phyloP scores from a whole-genome alignment of 2,329 filamentous ascomycete species.

The Whalleya microplaca region DNA sequence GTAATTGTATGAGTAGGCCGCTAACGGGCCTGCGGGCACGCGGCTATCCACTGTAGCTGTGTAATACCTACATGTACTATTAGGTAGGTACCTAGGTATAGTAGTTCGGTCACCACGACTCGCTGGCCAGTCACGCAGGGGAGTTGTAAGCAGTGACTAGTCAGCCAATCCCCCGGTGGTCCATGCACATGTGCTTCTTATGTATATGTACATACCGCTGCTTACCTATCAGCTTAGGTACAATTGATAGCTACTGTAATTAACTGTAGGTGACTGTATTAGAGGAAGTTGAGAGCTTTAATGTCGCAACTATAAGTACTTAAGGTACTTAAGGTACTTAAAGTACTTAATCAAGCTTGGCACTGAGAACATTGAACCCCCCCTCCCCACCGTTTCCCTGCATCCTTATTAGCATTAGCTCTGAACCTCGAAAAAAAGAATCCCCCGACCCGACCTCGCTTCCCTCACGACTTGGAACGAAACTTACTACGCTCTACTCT shows the following conservation, averaged over 20 bases:
- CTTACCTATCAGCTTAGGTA: too few species aligned
- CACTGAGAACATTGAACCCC: neutral
- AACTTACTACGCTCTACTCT: conserved; percentile 1
- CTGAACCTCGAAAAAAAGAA: conserved; percentile 20
- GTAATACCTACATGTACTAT: conserved; percentile 7
- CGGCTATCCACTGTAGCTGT: conserved; percentile 13
- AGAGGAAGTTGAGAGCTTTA: neutral
- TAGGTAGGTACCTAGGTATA: conserved; percentile 9
- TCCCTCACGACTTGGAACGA: neutral
- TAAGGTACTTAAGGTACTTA: too few species aligned
- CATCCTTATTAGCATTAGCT: neutral
- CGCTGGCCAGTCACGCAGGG: too few species aligned
- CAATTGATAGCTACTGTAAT: too few species aligned
- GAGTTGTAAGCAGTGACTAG: too few species aligned
- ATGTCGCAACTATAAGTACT: neutral
- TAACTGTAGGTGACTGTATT: too few species aligned
- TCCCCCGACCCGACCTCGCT: conserved; percentile 32
- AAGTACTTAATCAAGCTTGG: neutral
- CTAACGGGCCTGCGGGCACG: conserved; percentile 20
- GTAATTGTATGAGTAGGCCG: conserved; percentile 4
- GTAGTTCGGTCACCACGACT: too few species aligned
- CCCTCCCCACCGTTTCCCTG: neutral
- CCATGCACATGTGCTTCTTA: too few species aligned
- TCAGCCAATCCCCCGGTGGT: too few species aligned
- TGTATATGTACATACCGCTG: too few species aligned